Base-by-base conservation (phyloP, 2,329 filamentous ascomycete genomes). In the Mariannaea sp. region DNA sequence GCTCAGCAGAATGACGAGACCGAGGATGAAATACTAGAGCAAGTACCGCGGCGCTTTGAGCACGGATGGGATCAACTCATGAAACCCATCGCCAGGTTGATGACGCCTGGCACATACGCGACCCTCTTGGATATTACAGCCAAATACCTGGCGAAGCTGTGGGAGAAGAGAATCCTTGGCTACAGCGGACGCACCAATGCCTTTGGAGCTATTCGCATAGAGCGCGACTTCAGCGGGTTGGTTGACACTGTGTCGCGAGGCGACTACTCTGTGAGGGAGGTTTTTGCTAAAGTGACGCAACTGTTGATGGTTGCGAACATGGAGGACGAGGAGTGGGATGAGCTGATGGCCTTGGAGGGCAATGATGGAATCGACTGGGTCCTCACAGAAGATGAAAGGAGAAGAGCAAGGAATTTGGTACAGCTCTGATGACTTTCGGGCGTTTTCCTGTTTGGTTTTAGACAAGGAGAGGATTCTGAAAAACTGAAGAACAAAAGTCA, bases 291-390 rank as follows among this genome's bases (percentile, higher is more conserved):
- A 65, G 89, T 89, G 53, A 80, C 81, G 54, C 91, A 97, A 78
- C 87, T 96, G 64, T 84, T 89, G 52, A 84, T 95, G 78, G 84
- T 96, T 13, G 86, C 93, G 69, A 93, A 92, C 63, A 95, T 97
- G 91, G 92, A 97, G 69, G 90, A 94, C 27, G 92, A 97, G 53
- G 93, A 97, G 73, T 96, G 92, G 89, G 89, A 93, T 41, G 91
- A 94, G 71, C 72, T 92, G 32, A 67, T 72, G 6, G 73, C 79
- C 33, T 54, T 69, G 19, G 73, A 77, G 26, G 79, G 75, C 29
- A 82, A 85, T 10, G 86, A 83, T 43, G 88, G 83, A 9, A 84
- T 94, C 67, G 79, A 81, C 44, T 92, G 88, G 88, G 81, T 87
- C 39, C 65, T 92, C 58, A 87, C 80, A 53, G 80, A 80, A 35